phyloP scores from a whole-genome alignment of 371 early-diverging fungal species.

The Phascolomyces articulosus region DNA sequence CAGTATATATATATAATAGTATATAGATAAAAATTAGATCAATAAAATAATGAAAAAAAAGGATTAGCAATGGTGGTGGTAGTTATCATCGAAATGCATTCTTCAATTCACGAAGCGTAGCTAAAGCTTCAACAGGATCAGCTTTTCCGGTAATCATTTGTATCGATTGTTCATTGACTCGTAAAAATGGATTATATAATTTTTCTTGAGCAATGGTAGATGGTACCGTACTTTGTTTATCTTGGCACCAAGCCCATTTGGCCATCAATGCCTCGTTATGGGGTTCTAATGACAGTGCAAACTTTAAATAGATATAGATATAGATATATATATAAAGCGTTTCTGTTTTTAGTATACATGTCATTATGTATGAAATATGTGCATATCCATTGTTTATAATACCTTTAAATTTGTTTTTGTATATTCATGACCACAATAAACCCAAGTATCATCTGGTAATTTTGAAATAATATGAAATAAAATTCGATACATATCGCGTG shows the following conservation, averaged over 20 bases:
- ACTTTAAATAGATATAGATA: constrained; percentile 28
- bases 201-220: constrained; percentile 87
- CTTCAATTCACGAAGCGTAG: constrained; percentile 75
- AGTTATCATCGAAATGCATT: constrained; percentile 3
- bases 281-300: constrained; percentile 50
- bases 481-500: constrained; percentile 82
- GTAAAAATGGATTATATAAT: constrained; percentile 86
- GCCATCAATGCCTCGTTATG: constrained; percentile 44
- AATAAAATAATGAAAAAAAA: background rate
- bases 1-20: too few species aligned
- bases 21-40: too few species aligned
- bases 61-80: background rate
- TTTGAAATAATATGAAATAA: constrained; percentile 72
- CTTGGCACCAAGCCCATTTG: constrained; percentile 65
- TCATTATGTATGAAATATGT: background rate
- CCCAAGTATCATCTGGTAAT: constrained; percentile 84
- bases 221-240: constrained; percentile 69
- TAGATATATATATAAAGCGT: too few species aligned
- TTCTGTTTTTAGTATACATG: background rate
- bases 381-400: constrained; percentile 1
- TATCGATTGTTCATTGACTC: constrained; percentile 72
- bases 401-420: constrained; percentile 40
- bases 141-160: constrained; percentile 61
- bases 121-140: constrained; percentile 80
- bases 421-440: constrained; percentile 90